Conservation (phyloP, 441 rosid species). For the Arabidopsis hybrid region DNA sequence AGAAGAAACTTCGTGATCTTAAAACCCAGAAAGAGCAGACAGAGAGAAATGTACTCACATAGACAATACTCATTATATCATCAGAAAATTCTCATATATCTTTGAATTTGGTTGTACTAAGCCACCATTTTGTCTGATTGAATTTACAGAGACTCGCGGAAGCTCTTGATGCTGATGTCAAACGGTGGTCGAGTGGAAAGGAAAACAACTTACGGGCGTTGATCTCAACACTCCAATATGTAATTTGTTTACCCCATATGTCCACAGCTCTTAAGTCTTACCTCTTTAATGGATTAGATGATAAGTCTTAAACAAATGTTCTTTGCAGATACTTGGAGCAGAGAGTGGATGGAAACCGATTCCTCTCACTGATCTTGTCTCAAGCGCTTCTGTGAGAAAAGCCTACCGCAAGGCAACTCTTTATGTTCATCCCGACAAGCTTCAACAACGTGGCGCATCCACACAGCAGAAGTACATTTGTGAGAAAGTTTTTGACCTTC, state of each 20-base stretch:
- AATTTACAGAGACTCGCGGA: slow-evolving; percentile 75
- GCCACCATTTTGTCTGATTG: slow-evolving; percentile 21
- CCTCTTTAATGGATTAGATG: background rate
- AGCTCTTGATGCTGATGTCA: slow-evolving; percentile 85
- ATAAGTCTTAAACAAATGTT: slow-evolving; percentile 4
- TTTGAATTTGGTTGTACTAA: slow-evolving; percentile 29
- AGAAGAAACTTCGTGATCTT: slow-evolving; percentile 91
- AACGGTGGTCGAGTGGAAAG: slow-evolving; percentile 95
- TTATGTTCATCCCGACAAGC: slow-evolving; percentile 93
- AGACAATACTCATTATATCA: slow-evolving; percentile 23
- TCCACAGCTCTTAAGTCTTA: background rate
- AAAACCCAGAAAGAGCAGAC: slow-evolving; percentile 90
- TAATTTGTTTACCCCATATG: slow-evolving; percentile 43
- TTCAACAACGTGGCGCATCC: slow-evolving; percentile 97
- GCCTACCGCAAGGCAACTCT: slow-evolving; percentile 96
- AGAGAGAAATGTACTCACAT: slow-evolving; percentile 80
- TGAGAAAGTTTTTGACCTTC: slow-evolving; percentile 97
- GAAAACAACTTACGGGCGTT: slow-evolving; percentile 89
- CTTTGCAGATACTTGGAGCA: slow-evolving; percentile 83
- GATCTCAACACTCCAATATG: slow-evolving; percentile 93
- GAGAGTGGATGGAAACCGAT: slow-evolving; percentile 96
- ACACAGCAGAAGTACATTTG: slow-evolving; percentile 90
- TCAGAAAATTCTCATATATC: slow-evolving; percentile 10
- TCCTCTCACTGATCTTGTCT: slow-evolving; percentile 78
- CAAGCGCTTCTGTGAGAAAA: slow-evolving; percentile 82